phyloP scores from a whole-genome alignment of 352 stramenopile genomes.

The Phytophthora europaea region DNA sequence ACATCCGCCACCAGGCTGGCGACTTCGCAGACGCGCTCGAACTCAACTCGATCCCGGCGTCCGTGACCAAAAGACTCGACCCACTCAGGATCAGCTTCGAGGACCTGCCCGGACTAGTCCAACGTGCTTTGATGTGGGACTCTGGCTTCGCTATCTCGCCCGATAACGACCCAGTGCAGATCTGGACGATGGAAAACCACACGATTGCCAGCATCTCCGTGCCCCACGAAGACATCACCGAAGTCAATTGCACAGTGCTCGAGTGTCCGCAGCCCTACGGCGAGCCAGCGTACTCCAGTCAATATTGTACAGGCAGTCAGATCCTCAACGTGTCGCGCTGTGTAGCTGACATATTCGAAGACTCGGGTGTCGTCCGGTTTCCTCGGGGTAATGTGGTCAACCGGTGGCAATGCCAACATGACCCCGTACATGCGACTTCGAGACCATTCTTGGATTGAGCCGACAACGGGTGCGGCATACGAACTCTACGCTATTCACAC shows the following conservation, averaged over 20 bases:
- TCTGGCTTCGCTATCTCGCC: slow-evolving; percentile 39
- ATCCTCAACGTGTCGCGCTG: slow-evolving; percentile 49
- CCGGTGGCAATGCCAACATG: slow-evolving; percentile 26
- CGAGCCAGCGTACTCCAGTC: slow-evolving; percentile 14
- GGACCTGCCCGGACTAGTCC: slow-evolving; percentile 39
- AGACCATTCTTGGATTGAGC: slow-evolving; percentile 40
- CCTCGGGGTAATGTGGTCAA: slow-evolving; percentile 44
- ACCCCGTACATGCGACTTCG: slow-evolving; percentile 34
- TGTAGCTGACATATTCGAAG: slow-evolving; percentile 33
- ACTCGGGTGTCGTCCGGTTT: slow-evolving; percentile 5
- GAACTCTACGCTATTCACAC: slow-evolving; percentile 39
- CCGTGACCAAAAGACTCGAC: slow-evolving; percentile 22
- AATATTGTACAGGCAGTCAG: slow-evolving; percentile 45
- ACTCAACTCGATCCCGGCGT: slow-evolving; percentile 28
- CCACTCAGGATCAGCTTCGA: slow-evolving; percentile 20
- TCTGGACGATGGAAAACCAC: slow-evolving; percentile 32
- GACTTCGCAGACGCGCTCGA: slow-evolving; percentile 9
- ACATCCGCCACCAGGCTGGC: slow-evolving; percentile 31
- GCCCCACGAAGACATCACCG: slow-evolving; percentile 16
- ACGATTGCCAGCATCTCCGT: slow-evolving; percentile 43
- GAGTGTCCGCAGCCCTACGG: slow-evolving; percentile 39
- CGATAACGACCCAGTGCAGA: slow-evolving; percentile 25
- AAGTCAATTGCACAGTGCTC: slow-evolving; percentile 30
- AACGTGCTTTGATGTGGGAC: slow-evolving; percentile 53
- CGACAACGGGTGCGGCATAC: slow-evolving; percentile 19